Evolutionary conservation across 148 eudicot genomes (phyloP).

Genomic region (Cornus kousa): DNA sequence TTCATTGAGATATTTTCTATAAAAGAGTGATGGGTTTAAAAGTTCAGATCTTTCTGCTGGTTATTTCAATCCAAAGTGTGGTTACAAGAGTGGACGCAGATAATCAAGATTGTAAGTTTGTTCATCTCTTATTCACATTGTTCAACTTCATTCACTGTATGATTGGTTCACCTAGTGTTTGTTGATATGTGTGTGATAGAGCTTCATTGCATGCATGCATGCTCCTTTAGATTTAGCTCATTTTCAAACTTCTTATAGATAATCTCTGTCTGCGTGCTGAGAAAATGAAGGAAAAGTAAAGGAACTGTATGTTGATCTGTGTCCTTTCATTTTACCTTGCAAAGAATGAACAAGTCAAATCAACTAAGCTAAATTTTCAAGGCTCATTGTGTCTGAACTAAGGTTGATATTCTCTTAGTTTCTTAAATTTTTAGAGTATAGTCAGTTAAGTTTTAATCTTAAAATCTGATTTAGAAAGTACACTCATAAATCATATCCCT

Average conservation of each 20-base stretch:
- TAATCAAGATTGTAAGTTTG: slow-evolving; percentile 43
- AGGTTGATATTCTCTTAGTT: too few species aligned
- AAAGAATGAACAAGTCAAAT: too few species aligned
- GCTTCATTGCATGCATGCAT: not conserved
- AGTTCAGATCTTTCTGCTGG: slow-evolving; percentile 24
- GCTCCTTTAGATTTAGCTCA: not conserved
- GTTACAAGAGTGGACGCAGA: slow-evolving; percentile 23
- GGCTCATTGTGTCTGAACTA: too few species aligned
- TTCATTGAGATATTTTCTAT: not conserved
- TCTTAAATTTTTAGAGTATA: too few species aligned
- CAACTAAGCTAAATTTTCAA: too few species aligned
- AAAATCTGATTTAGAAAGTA: too few species aligned
- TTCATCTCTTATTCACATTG: not conserved
- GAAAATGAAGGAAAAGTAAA: not conserved
- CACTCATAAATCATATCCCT: too few species aligned
- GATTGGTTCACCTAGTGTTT: not conserved
- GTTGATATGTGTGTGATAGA: not conserved
- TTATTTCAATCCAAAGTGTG: slow-evolving; percentile 20
- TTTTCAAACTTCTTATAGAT: not conserved
- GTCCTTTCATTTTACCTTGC: too few species aligned
- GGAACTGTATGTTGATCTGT: not conserved
- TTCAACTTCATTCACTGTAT: not conserved
- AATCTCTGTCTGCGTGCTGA: not conserved
- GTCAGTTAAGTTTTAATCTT: too few species aligned
- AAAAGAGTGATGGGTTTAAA: slow-evolving; percentile 22